These are phyloP conservation scores for Aspergillus thermomutatus DNA, from an alignment of 2,329 filamentous ascomycete species.

Conservation along the genomic window DNA sequence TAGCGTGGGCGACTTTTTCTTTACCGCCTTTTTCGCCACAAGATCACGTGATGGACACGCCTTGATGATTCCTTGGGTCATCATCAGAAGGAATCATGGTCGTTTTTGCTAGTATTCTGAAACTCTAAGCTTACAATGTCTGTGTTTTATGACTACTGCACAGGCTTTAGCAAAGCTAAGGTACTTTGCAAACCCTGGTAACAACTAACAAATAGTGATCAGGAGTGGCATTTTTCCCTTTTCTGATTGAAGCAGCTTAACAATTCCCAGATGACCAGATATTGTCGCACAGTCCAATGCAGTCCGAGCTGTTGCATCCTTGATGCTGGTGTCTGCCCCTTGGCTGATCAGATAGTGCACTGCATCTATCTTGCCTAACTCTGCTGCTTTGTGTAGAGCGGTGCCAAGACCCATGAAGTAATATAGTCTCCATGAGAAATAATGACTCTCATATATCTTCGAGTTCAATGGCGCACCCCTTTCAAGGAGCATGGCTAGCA, in stretches of 20 bases:
- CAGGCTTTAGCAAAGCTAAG: no score
- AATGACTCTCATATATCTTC: constrained; percentile 20
- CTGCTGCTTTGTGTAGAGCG: constrained; percentile 20
- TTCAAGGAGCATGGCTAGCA: constrained; percentile 16
- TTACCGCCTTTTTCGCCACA: constrained; percentile 5
- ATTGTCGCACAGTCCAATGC: constrained; percentile 14
- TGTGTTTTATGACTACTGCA: no score
- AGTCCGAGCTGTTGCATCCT: constrained; percentile 18
- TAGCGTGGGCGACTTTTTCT: not conserved
- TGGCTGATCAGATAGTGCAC: constrained; percentile 16
- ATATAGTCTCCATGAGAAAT: constrained; percentile 15
- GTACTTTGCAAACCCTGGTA: not conserved
- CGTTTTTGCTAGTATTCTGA: no score
- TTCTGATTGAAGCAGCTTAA: not conserved
- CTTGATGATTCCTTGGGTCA: no score
- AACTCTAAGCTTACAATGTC: no score
- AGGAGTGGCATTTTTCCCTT: not conserved
- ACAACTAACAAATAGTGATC: not conserved
- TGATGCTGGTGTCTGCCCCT: constrained; percentile 16
- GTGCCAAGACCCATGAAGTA: constrained; percentile 20
- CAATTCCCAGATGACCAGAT: not conserved
- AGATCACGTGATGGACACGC: not conserved
- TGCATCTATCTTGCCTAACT: constrained; percentile 17
- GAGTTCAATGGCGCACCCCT: constrained; percentile 18
- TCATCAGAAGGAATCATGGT: no score